phyloP scores from a whole-genome alignment of 1,284 basidiomycete genomes.

The Irpex sp. region DNA sequence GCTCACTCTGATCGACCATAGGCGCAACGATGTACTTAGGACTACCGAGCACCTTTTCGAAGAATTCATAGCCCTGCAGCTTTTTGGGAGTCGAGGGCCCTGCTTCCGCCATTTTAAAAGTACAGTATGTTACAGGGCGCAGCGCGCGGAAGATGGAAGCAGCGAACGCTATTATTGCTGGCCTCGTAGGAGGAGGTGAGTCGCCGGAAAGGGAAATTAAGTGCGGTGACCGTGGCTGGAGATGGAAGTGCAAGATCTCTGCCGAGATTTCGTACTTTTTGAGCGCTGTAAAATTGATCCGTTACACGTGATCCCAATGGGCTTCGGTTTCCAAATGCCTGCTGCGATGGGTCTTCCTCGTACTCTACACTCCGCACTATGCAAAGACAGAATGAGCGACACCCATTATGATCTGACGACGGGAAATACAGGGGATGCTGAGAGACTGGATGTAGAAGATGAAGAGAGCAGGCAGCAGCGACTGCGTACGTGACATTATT shows the following conservation, averaged over 20 bases:
- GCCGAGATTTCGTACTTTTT: background rate
- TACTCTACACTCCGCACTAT: constrained; percentile 9
- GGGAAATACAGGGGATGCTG: constrained; percentile 4
- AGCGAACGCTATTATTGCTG: background rate
- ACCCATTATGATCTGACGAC: constrained; percentile 8
- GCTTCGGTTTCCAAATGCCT: background rate
- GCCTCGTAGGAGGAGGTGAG: background rate
- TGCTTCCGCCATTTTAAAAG: background rate
- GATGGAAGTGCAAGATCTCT: constrained; percentile 1
- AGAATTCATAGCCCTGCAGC: constrained; percentile 80
- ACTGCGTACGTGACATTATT: constrained; percentile 25
- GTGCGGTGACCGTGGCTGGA: background rate
- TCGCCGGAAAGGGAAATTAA: background rate
- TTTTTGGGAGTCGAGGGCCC: constrained; percentile 36
- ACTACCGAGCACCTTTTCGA: constrained; percentile 69
- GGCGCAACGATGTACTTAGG: constrained; percentile 91
- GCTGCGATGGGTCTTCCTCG: background rate
- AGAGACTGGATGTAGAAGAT: constrained; percentile 31
- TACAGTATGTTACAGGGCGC: constrained; percentile 1
- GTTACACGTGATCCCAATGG: background rate
- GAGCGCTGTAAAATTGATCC: background rate
- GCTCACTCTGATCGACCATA: constrained; percentile 97
- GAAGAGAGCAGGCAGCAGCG: constrained; percentile 29
- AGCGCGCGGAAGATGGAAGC: constrained; percentile 2
- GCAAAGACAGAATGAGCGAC: constrained; percentile 15